Base-by-base conservation (phyloP, 2,329 filamentous ascomycete genomes). In the Mycosphaerelloides madeirae region DNA sequence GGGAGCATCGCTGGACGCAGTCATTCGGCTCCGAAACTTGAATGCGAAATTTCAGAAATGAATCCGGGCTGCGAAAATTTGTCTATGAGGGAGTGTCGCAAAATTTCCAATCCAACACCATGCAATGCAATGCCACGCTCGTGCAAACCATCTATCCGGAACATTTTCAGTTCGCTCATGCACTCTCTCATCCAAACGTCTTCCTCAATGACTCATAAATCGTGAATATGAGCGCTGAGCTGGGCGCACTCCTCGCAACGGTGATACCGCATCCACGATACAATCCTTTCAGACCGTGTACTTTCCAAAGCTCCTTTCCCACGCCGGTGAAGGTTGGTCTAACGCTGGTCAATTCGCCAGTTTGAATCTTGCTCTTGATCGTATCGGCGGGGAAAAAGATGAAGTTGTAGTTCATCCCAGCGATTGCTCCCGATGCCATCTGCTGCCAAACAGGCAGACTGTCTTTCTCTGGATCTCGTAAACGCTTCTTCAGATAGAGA, bases 141-240 rank as follows among this genome's bases (percentile, higher is more conserved):
- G 19, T 35, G 33, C 13, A 35, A 35, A 35, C 16, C 33, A 18
- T 16, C 33, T 35, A 16, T 18, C 16, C 33, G 15, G 12, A 6
- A 18, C 33, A 9, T 9, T 25, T 25, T 19, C 33, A 16, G 3
- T 6, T 35, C 16, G 33, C 6, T 35, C 19, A 12, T n/a, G 6
- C 6, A 14, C 13, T 5, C 8, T 8, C 33, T 43, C 42, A 55
- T 14, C 36, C 54, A 59, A 93, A 76, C 55, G 80, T 72, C 52
- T 74, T 76, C 70, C 89, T 89, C 65, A 98, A 67, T 12, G 83
- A 85, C 68, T 97, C 93, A 64, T 90, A 97, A 49, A 97, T 82
- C 50, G 93, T 90, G 62, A 98, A 98, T 49, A 98, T 98, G 62
- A 97, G 89, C 6, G 93, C 93, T n/a, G 90, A 96, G 66, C 90